Evolutionary conservation across 306 rosid species (phyloP).

Genomic region (Potentilla sterilis): DNA sequence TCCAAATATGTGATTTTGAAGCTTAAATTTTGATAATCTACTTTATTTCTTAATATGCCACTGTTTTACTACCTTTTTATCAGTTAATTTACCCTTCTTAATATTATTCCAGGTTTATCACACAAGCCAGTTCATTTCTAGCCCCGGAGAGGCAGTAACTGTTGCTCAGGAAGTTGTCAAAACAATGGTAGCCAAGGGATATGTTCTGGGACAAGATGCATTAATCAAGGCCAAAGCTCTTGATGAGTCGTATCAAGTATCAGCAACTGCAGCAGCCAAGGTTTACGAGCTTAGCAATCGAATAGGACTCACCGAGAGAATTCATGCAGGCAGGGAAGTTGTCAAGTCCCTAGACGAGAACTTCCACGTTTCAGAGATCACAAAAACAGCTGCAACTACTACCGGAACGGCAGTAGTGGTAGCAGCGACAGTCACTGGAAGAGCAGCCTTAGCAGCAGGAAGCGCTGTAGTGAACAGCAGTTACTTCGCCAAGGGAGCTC

Average conservation of each 20-base stretch:
- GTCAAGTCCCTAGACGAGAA: conserved; percentile 72
- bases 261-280: conserved; percentile 77
- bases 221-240: conserved; percentile 73
- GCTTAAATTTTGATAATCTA: neutral
- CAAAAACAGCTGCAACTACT: conserved; percentile 63
- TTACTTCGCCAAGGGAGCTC: conserved; percentile 91
- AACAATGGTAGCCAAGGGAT: conserved; percentile 90
- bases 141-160: conserved; percentile 77
- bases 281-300: conserved; percentile 63
- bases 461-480: conserved; percentile 68
- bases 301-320: conserved; percentile 71
- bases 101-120: conserved; percentile 43
- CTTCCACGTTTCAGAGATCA: conserved; percentile 69
- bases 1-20: neutral
- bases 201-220: conserved; percentile 78
- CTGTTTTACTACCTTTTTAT: neutral
- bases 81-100: neutral
- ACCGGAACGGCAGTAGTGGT: conserved; percentile 83
- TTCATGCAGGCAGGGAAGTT: conserved; percentile 60
- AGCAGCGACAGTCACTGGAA: conserved; percentile 63
- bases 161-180: conserved; percentile 77
- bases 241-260: conserved; percentile 67
- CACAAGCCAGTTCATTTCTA: conserved; percentile 40
- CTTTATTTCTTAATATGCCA: neutral
- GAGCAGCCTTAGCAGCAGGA: conserved; percentile 72